Percentiles rank a stretch among this genome's conserved stretches.
Conservation (phyloP, 371 early-diverging fungal genomes). For the Mortierella sp. region DNA sequence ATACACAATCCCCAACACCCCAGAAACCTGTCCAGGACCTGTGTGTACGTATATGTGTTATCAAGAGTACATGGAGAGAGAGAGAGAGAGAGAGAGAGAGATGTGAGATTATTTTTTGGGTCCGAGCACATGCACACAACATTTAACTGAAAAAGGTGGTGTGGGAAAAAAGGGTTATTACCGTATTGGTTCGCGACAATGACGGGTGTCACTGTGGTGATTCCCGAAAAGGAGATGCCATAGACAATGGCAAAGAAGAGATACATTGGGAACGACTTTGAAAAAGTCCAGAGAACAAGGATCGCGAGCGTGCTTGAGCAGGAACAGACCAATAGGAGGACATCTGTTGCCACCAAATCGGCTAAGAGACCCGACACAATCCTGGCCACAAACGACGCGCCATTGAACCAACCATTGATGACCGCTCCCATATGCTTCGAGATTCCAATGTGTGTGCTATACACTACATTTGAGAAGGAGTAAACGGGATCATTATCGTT, state of each 20-base stretch:
- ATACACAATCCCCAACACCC: constrained; percentile 29
- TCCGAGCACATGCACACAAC: not conserved
- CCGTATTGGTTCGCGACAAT: constrained; percentile 51
- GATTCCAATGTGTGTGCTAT: constrained; percentile 55
- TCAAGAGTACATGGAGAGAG: not conserved
- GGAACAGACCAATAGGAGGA: constrained; percentile 59
- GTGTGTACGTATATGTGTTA: too few species aligned
- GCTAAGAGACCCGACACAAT: constrained; percentile 69
- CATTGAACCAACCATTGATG: constrained; percentile 65
- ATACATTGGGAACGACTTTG: constrained; percentile 57
- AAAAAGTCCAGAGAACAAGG: constrained; percentile 72
- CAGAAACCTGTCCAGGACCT: constrained; percentile 23
- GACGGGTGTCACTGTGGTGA: constrained; percentile 59
- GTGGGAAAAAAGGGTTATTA: not conserved
- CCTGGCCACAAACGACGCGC: constrained; percentile 71
- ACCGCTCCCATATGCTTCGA: constrained; percentile 58
- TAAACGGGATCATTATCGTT: too few species aligned
- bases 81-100: not conserved
- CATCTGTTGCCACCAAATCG: constrained; percentile 69
- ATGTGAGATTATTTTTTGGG: not conserved
- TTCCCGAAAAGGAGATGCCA: constrained; percentile 64
- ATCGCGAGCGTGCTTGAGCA: constrained; percentile 61
- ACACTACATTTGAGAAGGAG: constrained; percentile 30
- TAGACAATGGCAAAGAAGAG: constrained; percentile 65
- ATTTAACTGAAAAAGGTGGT: not conserved